phyloP scores from a whole-genome alignment of 495 filamentous ascomycete species.

The Daldinia bambusicola region DNA sequence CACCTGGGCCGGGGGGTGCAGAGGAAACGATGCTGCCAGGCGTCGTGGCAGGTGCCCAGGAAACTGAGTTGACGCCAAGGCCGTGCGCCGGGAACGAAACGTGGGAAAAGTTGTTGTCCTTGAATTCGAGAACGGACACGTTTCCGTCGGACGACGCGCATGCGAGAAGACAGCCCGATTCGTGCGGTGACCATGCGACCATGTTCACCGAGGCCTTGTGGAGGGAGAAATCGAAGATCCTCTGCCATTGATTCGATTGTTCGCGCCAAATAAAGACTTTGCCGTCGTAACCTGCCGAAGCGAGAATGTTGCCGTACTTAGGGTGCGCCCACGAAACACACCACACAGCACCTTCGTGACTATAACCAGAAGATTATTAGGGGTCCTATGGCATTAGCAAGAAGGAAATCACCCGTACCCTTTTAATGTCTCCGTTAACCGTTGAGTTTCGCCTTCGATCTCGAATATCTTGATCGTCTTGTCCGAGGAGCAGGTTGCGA shows the following conservation, averaged over 20 bases:
- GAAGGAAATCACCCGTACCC: constrained; percentile 67
- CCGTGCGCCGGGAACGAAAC: constrained; percentile 92
- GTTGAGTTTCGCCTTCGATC: constrained; percentile 92
- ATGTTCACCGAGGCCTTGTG: constrained; percentile 97
- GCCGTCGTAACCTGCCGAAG: constrained; percentile 93
- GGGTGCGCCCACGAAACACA: constrained; percentile 97
- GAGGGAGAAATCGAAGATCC: constrained; percentile 87
- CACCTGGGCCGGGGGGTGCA: constrained; percentile 65
- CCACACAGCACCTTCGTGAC: constrained; percentile 96
- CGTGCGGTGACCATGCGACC: constrained; percentile 96
- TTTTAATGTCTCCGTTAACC: constrained; percentile 90
- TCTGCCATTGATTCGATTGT: constrained; percentile 75
- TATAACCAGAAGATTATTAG: constrained; percentile 51
- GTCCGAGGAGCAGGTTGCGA: constrained; percentile 97
- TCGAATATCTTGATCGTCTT: constrained; percentile 99
- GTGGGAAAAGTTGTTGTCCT: constrained; percentile 88
- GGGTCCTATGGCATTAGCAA: constrained; percentile 10
- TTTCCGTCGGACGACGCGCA: constrained; percentile 93
- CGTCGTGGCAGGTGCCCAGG: constrained; percentile 86
- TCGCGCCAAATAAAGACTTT: constrained; percentile 99
- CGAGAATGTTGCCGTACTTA: constrained; percentile 97
- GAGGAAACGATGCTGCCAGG: constrained; percentile 83
- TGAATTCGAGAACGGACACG: constrained; percentile 93
- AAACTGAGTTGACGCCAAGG: constrained; percentile 91
- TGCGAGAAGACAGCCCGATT: constrained; percentile 91